A percentile compares a stretch with the other conserved stretches of the same genome.
Evolutionary conservation across 495 filamentous ascomycete species (phyloP).

Genomic region (Podospora australis): DNA sequence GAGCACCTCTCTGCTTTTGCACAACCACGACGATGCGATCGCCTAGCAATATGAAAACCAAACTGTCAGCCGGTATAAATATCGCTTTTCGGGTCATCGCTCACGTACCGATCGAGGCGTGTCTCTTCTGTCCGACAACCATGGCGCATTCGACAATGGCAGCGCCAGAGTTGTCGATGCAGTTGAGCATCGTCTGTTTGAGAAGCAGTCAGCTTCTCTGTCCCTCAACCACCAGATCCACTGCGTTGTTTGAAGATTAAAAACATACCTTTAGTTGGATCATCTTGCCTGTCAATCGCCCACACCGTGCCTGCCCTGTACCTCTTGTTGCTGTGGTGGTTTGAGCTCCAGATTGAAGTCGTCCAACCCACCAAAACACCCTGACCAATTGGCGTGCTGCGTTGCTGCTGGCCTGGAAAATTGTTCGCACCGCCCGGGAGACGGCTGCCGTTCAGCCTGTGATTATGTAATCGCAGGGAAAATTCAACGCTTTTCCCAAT

Average conservation of each 20-base stretch:
- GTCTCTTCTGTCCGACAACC: constrained; percentile 82
- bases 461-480: constrained; percentile 18
- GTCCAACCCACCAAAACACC: no score
- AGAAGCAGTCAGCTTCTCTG: background rate
- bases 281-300: constrained; percentile 56
- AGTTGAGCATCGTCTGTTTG: constrained; percentile 86
- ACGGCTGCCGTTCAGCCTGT: background rate
- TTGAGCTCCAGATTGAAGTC: background rate
- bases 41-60: no score
- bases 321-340: constrained; percentile 2
- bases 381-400: constrained; percentile 6
- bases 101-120: constrained; percentile 79
- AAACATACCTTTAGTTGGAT: constrained; percentile 93
- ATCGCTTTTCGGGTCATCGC: background rate
- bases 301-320: constrained; percentile 7
- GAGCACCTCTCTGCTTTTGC: constrained; percentile 76
- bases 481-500: constrained; percentile 3
- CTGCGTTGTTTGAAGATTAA: background rate
- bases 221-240: background rate
- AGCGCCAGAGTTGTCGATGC: constrained; percentile 99
- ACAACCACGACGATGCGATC: constrained; percentile 97
- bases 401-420: constrained; percentile 14
- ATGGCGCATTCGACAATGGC: constrained; percentile 94
- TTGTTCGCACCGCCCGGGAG: constrained; percentile 12
- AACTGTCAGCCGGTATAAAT: no score